Conservation (phyloP, 1,139 yeast species). For the Candida frijolesensis region DNA sequence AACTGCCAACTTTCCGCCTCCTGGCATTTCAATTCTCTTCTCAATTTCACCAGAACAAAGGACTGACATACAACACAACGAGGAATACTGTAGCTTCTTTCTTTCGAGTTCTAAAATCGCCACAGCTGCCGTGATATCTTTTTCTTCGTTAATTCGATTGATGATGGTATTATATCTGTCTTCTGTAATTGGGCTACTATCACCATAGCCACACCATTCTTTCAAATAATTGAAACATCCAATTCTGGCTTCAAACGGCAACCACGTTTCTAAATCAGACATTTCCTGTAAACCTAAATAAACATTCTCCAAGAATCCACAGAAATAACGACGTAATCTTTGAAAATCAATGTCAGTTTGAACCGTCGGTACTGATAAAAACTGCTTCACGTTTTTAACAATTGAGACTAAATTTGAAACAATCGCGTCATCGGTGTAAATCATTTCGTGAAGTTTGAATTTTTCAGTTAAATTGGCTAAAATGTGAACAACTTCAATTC, state of each 20-base stretch:
- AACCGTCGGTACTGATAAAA: conserved; percentile 58
- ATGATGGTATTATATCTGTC: conserved; percentile 71
- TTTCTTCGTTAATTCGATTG: conserved; percentile 40
- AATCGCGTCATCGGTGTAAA: conserved; percentile 70
- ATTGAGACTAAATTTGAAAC: conserved; percentile 64
- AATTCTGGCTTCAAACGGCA: conserved; percentile 84
- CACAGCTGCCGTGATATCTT: conserved; percentile 55
- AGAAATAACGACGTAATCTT: conserved; percentile 75
- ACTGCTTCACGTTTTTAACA: conserved; percentile 64
- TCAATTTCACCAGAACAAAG: conserved; percentile 69
- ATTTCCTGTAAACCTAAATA: conserved; percentile 53
- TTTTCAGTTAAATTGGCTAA: conserved; percentile 69
- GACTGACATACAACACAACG: conserved; percentile 83
- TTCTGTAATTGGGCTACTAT: conserved; percentile 56
- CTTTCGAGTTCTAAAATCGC: conserved; percentile 87
- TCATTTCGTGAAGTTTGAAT: conserved; percentile 45
- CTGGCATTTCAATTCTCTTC: conserved; percentile 49
- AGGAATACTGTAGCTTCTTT: conserved; percentile 67
- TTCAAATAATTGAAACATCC: conserved; percentile 80
- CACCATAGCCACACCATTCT: conserved; percentile 95
- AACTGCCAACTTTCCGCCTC: conserved; percentile 34
- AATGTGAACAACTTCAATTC: conserved; percentile 80
- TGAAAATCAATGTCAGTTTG: conserved; percentile 77
- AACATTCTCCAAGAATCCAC: conserved; percentile 73
- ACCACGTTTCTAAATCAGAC: conserved; percentile 51